phyloP scores from a whole-genome alignment of 208 protist genomes.

The Leishmania gerbilli region DNA sequence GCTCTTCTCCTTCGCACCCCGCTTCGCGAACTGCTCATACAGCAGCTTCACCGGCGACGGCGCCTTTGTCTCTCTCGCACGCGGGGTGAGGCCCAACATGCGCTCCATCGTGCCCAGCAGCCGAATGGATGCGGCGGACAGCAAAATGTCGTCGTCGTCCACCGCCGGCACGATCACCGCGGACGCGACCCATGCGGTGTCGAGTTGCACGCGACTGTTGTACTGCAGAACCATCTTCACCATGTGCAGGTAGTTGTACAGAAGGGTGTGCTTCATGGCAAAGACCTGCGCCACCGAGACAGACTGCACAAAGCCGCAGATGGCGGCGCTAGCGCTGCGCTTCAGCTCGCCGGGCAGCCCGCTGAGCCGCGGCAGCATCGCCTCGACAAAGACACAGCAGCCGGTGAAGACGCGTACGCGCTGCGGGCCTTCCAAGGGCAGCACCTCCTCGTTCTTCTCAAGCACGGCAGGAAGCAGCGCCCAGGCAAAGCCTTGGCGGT shows the following conservation, averaged over 20 bases:
- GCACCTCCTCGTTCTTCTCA: conserved; percentile 79
- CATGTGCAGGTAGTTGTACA: conserved; percentile 79
- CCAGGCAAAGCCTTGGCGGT: conserved; percentile 89
- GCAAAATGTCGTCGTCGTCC: conserved; percentile 71
- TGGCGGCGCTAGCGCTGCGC: conserved; percentile 37
- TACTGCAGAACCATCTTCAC: conserved; percentile 88
- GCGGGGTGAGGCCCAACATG: conserved; percentile 64
- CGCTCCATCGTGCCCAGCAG: conserved; percentile 68
- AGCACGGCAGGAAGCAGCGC: conserved; percentile 67
- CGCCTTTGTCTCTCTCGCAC: conserved; percentile 77
- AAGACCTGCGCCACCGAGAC: conserved; percentile 63
- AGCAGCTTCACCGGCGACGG: conserved; percentile 77
- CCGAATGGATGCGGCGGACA: conserved; percentile 75
- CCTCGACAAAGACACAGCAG: conserved; percentile 75
- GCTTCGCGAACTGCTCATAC: conserved; percentile 74
- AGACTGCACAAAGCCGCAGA: conserved; percentile 68
- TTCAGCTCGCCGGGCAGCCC: conserved; percentile 68
- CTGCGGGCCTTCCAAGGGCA: conserved; percentile 62
- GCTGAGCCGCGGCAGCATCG: conserved; percentile 78
- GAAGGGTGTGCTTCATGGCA: conserved; percentile 85
- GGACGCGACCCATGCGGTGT: conserved; percentile 56
- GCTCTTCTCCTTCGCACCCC: conserved; percentile 50
- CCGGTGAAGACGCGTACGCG: conserved; percentile 72
- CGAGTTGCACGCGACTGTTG: conserved; percentile 78
- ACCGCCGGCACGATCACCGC: conserved; percentile 56